These are phyloP conservation scores for Moniliella sp. DNA, from an alignment of 1,284 basidiomycete species.

Conservation along the genomic window DNA sequence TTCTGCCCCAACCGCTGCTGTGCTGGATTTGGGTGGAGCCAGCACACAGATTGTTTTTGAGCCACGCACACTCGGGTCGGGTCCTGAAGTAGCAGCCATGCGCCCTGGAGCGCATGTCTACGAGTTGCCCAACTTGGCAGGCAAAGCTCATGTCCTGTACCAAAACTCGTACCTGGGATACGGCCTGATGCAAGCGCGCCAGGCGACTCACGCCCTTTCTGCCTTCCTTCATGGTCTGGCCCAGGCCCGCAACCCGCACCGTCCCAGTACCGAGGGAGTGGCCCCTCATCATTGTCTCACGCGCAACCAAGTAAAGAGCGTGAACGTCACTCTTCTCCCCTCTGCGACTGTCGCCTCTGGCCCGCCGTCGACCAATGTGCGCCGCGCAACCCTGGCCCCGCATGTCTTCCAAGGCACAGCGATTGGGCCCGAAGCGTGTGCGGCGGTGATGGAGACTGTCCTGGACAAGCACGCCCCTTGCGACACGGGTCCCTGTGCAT, in stretches of 20 bases:
- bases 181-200: constrained; percentile 72
- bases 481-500: constrained; percentile 83
- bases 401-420: constrained; percentile 33
- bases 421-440: constrained; percentile 67
- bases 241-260: too few relatives aligned
- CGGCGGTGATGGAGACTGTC: constrained; percentile 62
- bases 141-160: constrained; percentile 20
- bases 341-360: too few relatives aligned
- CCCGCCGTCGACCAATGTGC: too few relatives aligned
- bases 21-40: constrained; percentile 84
- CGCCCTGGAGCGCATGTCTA: constrained; percentile 81
- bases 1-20: constrained; percentile 47
- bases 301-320: constrained; percentile 44
- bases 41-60: constrained; percentile 96
- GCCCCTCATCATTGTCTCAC: constrained; percentile 60
- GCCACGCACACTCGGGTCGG: too few relatives aligned
- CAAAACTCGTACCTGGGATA: constrained; percentile 49
- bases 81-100: too few relatives aligned
- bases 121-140: constrained; percentile 40
- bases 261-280: too few relatives aligned
- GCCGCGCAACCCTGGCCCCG: constrained; percentile 22
- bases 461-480: constrained; percentile 71
- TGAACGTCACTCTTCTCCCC: too few relatives aligned
- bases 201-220: constrained; percentile 66
- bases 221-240: constrained; percentile 53